Base-by-base conservation (phyloP, 257 asterid genomes). In the Verbena officinalis region DNA sequence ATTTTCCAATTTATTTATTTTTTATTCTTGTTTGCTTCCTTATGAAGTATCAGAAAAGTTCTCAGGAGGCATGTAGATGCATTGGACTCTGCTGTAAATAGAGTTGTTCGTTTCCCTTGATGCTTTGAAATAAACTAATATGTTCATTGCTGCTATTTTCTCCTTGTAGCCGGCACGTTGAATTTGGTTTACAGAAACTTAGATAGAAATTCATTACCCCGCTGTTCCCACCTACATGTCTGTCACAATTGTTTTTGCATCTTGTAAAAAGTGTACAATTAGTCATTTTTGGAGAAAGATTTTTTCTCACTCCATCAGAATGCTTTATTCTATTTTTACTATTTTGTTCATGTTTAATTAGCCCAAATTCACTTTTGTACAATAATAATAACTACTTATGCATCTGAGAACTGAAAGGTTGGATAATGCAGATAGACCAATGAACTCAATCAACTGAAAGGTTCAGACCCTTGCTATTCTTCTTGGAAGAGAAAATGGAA, bases 31-130 rank as follows among this genome's bases (percentile, higher is more conserved):
- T 39, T 68, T 45, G 33, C 40, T 71, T 74, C 90, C 90, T 84
- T 82, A 74, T 21, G 9, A 57, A 7, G 65, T 56, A 17, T 36
- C 69, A 94, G 99, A 76, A 94, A 88, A 83, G 34, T 76, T 65
- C 87, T 94, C 62, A 69, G 91, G 78, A 77, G 91, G 78, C 90
- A 86, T 48, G 96, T 88, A 6, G 99, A 90, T 79, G 90, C 93
- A 8, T 73, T 90, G 75, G 99, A 93, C 75, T 60, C 95, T 1
- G 86, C 90, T 42, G 96, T 88, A 38, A 84, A 77, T 70, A 84
- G 83, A 78, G 76, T 78, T 39, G 83, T 79, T 50, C 86, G 86
- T 14, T 74, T 72, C 34, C 96, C 89, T 57, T 86, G 83, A 87
- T 36, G 55, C 46, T 24, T 27, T 48, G 62, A 55, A 71, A 45